phyloP scores from a whole-genome alignment of 441 rosid species.

The Erysimum cheiri region DNA sequence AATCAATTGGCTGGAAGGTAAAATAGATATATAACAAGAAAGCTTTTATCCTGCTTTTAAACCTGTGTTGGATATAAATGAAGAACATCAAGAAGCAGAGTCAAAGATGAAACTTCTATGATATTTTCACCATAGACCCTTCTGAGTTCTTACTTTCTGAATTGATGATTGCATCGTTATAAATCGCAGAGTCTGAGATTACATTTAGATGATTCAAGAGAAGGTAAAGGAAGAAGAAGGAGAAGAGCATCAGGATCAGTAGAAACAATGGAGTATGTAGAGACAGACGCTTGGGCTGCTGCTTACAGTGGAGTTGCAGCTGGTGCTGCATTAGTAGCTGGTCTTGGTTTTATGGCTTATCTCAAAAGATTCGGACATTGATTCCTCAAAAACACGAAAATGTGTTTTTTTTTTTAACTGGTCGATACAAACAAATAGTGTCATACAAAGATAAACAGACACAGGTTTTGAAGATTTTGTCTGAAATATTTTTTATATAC shows the following conservation, averaged over 20 bases:
- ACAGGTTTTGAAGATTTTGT: slow-evolving; percentile 31
- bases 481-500: slow-evolving; percentile 29
- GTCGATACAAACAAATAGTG: slow-evolving; percentile 29
- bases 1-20: slow-evolving; percentile 89
- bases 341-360: slow-evolving; percentile 81
- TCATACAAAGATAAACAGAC: slow-evolving; percentile 8
- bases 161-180: slow-evolving; percentile 16
- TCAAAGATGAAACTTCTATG: neutral
- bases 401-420: neutral
- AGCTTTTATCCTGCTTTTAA: neutral
- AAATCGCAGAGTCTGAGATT: slow-evolving; percentile 85
- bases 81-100: slow-evolving; percentile 17
- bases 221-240: slow-evolving; percentile 40
- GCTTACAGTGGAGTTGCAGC: slow-evolving; percentile 92
- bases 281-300: slow-evolving; percentile 84
- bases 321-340: slow-evolving; percentile 91
- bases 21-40: neutral
- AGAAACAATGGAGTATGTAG: slow-evolving; percentile 63
- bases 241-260: slow-evolving; percentile 55
- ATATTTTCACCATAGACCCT: neutral
- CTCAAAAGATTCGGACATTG: slow-evolving; percentile 64
- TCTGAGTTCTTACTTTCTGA: neutral
- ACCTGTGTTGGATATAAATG: neutral
- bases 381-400: slow-evolving; percentile 11
- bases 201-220: slow-evolving; percentile 79